Base-by-base conservation (phyloP, 139 green algal genomes). In the Chlorella sp. region DNA sequence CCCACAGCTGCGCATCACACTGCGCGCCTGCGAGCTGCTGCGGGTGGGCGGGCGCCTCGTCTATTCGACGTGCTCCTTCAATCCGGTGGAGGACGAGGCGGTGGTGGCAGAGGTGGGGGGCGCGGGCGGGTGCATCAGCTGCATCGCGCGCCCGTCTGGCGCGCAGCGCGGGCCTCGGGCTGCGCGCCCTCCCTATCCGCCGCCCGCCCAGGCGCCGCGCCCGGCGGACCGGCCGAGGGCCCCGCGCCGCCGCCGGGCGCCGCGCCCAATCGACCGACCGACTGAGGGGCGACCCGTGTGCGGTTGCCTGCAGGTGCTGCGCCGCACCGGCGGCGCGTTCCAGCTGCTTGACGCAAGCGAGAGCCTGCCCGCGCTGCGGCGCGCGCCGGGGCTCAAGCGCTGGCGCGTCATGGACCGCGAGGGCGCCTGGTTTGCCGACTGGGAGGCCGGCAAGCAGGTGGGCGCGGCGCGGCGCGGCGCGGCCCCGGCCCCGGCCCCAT, bases 31-130 rank as follows among this genome's bases (percentile, higher is more conserved):
- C n/a, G 67, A 90, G 64, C 82, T 98, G 77, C 87, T 99, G 50
- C 87, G 93, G 80, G 88, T 93, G 68, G 96, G 96, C 38, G 96
- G 96, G 0, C 87, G 90, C 59, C 87, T 99, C 85, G 94, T 99
- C 38, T 99, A 99, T 90, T 97, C 91, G 72, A 99, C 95, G 29
- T 99, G 95, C 88, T 96, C 95, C 2, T 93, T 98, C 83, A 99
- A 99, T 87, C 96, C 96, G 3, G 84, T 99, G 8, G 96, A 99
- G 87, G 88, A 99, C 74, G 96, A 99, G 88, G 96, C 96, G 31
- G 96, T 99, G 29, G 95, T 99, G 62, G 95, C 95, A 5, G 93
- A 96, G 85, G 71, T 98, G 59, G 69, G 92, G 48, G 27, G 43
- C 40, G 45, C n/a, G 51, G 14, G 48, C 8, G 36, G 38, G 6